These are phyloP conservation scores for Daldinia eschscholtzii DNA, from an alignment of 2,329 filamentous ascomycete species.

Conservation along the genomic window DNA sequence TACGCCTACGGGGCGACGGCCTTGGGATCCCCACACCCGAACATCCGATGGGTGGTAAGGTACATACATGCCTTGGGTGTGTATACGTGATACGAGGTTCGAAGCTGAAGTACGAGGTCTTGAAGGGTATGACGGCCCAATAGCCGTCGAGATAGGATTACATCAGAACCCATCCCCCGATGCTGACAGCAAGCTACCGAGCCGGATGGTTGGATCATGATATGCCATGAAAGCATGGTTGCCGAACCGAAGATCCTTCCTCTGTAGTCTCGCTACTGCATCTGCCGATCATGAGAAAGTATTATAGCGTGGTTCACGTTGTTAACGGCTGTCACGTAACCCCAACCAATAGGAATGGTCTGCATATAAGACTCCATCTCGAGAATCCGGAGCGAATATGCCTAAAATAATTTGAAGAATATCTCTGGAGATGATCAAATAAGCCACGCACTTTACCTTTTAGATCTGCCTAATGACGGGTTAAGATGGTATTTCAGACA, in stretches of 20 bases:
- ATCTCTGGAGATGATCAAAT: neutral
- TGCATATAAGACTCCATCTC: slow-evolving; percentile 15
- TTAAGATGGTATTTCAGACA: slow-evolving; percentile 1
- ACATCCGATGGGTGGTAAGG: slow-evolving; percentile 8
- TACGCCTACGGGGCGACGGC: neutral
- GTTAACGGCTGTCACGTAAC: slow-evolving; percentile 12
- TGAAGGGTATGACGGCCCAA: slow-evolving; percentile 10
- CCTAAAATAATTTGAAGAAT: slow-evolving; percentile 1
- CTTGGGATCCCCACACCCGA: slow-evolving; percentile 1
- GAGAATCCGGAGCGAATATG: neutral
- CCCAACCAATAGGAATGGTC: slow-evolving; percentile 11
- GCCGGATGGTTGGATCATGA: slow-evolving; percentile 29
- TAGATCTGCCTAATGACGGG: neutral
- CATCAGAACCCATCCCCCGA: slow-evolving; percentile 11
- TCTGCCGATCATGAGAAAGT: slow-evolving; percentile 33
- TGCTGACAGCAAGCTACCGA: slow-evolving; percentile 26
- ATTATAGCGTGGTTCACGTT: slow-evolving; percentile 4
- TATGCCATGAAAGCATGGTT: slow-evolving; percentile 27
- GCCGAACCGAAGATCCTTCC: slow-evolving; percentile 32
- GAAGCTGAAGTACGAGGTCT: slow-evolving; percentile 13
- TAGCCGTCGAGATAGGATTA: slow-evolving; percentile 7
- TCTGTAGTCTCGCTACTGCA: slow-evolving; percentile 24
- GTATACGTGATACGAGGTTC: slow-evolving; percentile 18
- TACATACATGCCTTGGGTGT: neutral
- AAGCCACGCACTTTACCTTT: neutral